Evolutionary conservation across 2,329 filamentous ascomycete genomes (phyloP).

Genomic region (Xylaria sp.): DNA sequence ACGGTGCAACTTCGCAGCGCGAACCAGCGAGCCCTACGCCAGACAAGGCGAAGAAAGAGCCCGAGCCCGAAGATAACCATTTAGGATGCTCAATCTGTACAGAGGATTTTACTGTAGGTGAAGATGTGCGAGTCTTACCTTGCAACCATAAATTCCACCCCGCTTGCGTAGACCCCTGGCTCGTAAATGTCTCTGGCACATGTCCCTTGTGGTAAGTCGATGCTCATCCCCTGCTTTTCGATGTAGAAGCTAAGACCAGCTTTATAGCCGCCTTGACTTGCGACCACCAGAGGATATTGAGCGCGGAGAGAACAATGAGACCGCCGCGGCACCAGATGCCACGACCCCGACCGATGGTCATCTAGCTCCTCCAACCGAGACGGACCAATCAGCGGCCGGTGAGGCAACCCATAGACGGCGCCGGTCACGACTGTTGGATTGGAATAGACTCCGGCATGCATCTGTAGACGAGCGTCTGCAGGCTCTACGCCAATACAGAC

Average conservation of each 20-base stretch:
- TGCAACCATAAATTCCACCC: slow-evolving; percentile 73
- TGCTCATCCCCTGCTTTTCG: neutral
- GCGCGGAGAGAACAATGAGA: slow-evolving; percentile 13
- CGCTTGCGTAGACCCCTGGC: slow-evolving; percentile 71
- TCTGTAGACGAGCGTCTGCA: slow-evolving; percentile 67
- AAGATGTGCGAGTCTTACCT: slow-evolving; percentile 70
- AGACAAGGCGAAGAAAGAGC: slow-evolving; percentile 23
- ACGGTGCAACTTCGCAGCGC: slow-evolving; percentile 26
- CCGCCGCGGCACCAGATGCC: slow-evolving; percentile 13
- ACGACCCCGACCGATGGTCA: slow-evolving; percentile 2
- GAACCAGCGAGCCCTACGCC: slow-evolving; percentile 24
- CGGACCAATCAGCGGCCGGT: slow-evolving; percentile 41
- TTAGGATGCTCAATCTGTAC: slow-evolving; percentile 72
- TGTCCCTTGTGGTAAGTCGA: slow-evolving; percentile 69
- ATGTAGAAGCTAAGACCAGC: slow-evolving; percentile 16
- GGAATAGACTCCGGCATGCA: slow-evolving; percentile 63
- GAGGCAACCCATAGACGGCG: slow-evolving; percentile 49
- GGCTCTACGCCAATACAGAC: slow-evolving; percentile 57
- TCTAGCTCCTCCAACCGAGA: slow-evolving; percentile 29
- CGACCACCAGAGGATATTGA: slow-evolving; percentile 42
- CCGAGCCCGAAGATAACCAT: slow-evolving; percentile 44
- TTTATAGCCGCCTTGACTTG: slow-evolving; percentile 59
- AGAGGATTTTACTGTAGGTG: slow-evolving; percentile 69
- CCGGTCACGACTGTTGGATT: slow-evolving; percentile 59
- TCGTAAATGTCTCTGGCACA: slow-evolving; percentile 71